Evolutionary conservation across 768 basidiomycete genomes (phyloP).

Genomic region (Panus rudis): DNA sequence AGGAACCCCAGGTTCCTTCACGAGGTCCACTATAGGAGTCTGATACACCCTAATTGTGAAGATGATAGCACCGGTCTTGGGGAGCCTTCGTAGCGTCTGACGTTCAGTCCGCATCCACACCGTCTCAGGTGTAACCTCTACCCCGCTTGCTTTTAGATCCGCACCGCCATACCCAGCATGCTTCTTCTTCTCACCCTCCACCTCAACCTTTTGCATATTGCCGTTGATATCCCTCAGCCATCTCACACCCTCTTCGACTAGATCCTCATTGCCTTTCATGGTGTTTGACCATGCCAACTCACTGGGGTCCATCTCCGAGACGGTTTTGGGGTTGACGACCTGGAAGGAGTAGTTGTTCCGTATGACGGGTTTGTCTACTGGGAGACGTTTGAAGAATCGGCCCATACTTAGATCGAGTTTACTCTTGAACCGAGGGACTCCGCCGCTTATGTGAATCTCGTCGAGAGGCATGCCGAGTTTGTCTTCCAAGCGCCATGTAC

Average conservation of each 20-base stretch:
- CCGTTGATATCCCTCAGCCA: too few relatives aligned
- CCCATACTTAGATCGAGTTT: conserved; percentile 57
- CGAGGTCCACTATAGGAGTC: conserved; percentile 45
- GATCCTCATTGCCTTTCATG: conserved; percentile 49
- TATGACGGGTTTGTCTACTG: conserved; percentile 60
- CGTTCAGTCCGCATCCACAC: conserved; percentile 57
- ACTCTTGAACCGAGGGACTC: conserved; percentile 64
- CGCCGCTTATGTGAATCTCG: conserved; percentile 63
- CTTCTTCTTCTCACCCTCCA: too few relatives aligned
- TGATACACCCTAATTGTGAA: conserved; percentile 69
- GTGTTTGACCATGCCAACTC: conserved; percentile 60
- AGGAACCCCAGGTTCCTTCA: conserved; percentile 49
- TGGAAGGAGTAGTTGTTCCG: conserved; percentile 62
- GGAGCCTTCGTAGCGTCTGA: conserved; percentile 60
- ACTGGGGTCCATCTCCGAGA: conserved; percentile 40
- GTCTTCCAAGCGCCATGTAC: conserved; percentile 71
- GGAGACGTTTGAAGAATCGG: conserved; percentile 62
- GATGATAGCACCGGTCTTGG: conserved; percentile 53
- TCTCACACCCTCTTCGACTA: conserved; percentile 8
- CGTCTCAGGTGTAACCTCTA: conserved; percentile 16
- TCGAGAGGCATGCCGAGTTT: conserved; percentile 69
- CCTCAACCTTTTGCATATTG: neutral
- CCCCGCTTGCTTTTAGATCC: neutral
- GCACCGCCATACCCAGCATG: conserved; percentile 3
- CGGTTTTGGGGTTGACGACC: conserved; percentile 26